Base-by-base conservation (phyloP, 2,329 filamentous ascomycete genomes). In the Exserohilum turcica region DNA sequence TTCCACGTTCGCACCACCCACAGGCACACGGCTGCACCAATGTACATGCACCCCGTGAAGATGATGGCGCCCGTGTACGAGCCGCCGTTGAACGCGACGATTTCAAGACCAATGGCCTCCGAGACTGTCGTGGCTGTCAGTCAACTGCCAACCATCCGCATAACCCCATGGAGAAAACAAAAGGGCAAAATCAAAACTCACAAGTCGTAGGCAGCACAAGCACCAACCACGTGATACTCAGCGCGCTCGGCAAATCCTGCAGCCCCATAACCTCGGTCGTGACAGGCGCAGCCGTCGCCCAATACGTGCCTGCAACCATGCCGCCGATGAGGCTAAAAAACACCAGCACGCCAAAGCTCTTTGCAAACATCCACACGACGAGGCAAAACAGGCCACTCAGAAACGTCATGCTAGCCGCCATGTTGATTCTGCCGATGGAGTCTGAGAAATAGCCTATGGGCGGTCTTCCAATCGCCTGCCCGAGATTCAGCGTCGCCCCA, bases 181-280 rank as follows among this genome's bases (percentile, higher is more conserved):
- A 13, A 4, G 35, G n/a, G 29, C 3, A 43, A 15, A 32, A 3
- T 24, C 12, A 45, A n/a, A n/a, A 68, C 74, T 67, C 58, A 77
- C 75, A 91, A 0, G 87, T 90, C 10, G 84, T 84, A 0, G 90
- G 90, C 8, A 91, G 70, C 5, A 88, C 84, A 13, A 93, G 80
- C 5, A 86, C 78, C 21, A 92, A 67, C 90, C 90, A 93, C 16
- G 86, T 82, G 15, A 93, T 79, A 47, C 85, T 89, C 33, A 93
- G 74, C 62, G 84, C 85, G 10, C 87, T 84, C 1, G 90, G 87
- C 2, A 92, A 79, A 36, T 88, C 76, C 52, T 82, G 81, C 4
- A 93, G 71, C 0, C 89, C 89, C 27, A 92, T 84, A 1, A 93
- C 84, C 72, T 93, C 90, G 2, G 87, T 87, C 5, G 83, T 83